A percentile compares a stretch with the other conserved stretches of the same genome.
Conservation (phyloP, 208 protist genomes). For the Leishmania braziliensis region DNA sequence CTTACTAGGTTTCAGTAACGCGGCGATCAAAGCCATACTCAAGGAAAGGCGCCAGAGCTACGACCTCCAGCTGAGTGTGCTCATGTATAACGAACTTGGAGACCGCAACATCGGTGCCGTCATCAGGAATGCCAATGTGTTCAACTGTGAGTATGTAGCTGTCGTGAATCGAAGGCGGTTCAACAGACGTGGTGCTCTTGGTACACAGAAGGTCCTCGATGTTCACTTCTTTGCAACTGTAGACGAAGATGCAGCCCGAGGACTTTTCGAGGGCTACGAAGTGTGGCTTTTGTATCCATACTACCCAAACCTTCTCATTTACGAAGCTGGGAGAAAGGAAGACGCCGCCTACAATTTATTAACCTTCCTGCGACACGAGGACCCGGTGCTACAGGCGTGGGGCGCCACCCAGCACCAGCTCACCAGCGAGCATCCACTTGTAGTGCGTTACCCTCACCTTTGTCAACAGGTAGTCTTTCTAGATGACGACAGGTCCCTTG, state of each 20-base stretch:
- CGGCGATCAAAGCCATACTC: conserved; percentile 46
- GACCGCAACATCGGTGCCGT: conserved; percentile 88
- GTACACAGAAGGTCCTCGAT: conserved; percentile 62
- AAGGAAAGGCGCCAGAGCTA: conserved; percentile 36
- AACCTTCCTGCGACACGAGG: conserved; percentile 55
- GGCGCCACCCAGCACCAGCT: conserved; percentile 35
- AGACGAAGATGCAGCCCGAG: conserved; percentile 15
- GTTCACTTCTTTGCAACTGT: conserved; percentile 31
- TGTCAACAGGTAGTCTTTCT: conserved; percentile 41
- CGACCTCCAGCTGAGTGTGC: conserved; percentile 53
- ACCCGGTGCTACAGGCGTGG: conserved; percentile 43
- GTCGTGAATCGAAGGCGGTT: conserved; percentile 72
- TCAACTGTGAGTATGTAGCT: conserved; percentile 73
- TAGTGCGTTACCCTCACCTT: conserved; percentile 34
- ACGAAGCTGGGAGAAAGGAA: background rate
- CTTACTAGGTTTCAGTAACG: conserved; percentile 45
- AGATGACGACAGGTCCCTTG: conserved; percentile 41
- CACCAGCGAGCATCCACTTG: conserved; percentile 44
- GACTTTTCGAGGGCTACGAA: conserved; percentile 41
- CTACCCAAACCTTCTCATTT: conserved; percentile 71
- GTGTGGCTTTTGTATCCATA: conserved; percentile 80
- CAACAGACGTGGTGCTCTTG: conserved; percentile 73
- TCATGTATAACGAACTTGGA: conserved; percentile 79
- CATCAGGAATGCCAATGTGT: conserved; percentile 82
- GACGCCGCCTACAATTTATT: background rate